These are phyloP conservation scores for Phytophthora tentaculata DNA, from an alignment of 352 stramenopile genomes.

Conservation along the genomic window DNA sequence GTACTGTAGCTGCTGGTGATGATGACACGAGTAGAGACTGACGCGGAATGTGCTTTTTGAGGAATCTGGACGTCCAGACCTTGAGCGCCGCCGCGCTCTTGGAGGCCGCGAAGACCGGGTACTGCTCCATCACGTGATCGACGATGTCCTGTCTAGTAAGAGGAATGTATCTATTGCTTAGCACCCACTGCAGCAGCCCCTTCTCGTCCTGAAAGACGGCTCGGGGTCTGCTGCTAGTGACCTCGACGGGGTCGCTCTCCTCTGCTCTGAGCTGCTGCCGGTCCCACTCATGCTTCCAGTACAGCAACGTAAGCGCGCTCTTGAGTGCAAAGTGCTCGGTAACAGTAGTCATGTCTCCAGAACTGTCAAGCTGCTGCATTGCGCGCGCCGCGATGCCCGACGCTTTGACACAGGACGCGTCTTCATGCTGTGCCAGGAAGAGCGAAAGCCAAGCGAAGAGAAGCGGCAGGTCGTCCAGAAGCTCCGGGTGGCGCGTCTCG, in stretches of 20 bases:
- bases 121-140: conserved; percentile 54
- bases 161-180: conserved; percentile 43
- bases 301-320: conserved; percentile 65
- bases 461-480: conserved; percentile 51
- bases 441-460: conserved; percentile 70
- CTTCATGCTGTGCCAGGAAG: conserved; percentile 52
- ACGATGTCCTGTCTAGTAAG: conserved; percentile 75
- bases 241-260: neutral
- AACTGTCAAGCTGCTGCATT: conserved; percentile 30
- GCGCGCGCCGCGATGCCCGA: conserved; percentile 22
- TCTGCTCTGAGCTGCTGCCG: conserved; percentile 31
- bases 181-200: conserved; percentile 63
- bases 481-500: conserved; percentile 60
- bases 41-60: conserved; percentile 64
- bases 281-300: conserved; percentile 57
- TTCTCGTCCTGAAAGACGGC: conserved; percentile 36
- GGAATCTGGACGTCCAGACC: conserved; percentile 66
- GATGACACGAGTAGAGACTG: conserved; percentile 11
- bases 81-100: conserved; percentile 65
- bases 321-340: conserved; percentile 59
- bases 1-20: neutral
- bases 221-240: conserved; percentile 4
- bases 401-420: conserved; percentile 10
- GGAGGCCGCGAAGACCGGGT: conserved; percentile 62
- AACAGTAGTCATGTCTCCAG: conserved; percentile 38